Percentiles rank a stretch among this genome's conserved stretches.
These are phyloP conservation scores for Ceratocystis eucalypticola DNA, from an alignment of 2,329 filamentous ascomycete genomes.

Conservation along the genomic window DNA sequence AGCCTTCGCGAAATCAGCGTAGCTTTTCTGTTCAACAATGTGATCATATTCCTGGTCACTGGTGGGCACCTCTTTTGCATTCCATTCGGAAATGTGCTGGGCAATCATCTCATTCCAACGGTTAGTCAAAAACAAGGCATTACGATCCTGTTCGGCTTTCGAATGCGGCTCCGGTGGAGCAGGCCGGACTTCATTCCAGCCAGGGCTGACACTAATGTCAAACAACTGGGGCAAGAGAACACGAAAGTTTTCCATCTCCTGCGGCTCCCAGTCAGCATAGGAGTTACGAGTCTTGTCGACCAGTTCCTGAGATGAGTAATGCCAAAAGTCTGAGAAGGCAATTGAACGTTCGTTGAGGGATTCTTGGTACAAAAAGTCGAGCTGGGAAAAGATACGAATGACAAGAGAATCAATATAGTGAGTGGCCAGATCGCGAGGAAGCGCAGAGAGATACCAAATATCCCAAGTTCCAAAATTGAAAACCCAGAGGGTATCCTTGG, in stretches of 20 bases:
- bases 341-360: constrained; percentile 31
- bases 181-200: constrained; percentile 35
- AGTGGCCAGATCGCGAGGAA: constrained; percentile 31
- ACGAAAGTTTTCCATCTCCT: constrained; percentile 32
- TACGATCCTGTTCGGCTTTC: constrained; percentile 39
- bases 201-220: constrained; percentile 41
- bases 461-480: constrained; percentile 44
- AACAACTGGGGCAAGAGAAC: constrained; percentile 39
- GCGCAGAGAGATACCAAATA: constrained; percentile 37
- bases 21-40: constrained; percentile 4
- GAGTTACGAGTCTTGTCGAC: constrained; percentile 24
- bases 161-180: constrained; percentile 33
- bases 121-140: constrained; percentile 37
- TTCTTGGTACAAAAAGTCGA: constrained; percentile 35
- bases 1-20: neutral
- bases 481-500: constrained; percentile 39
- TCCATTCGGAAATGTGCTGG: constrained; percentile 33
- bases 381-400: constrained; percentile 31
- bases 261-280: constrained; percentile 22
- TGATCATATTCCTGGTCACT: constrained; percentile 17
- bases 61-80: constrained; percentile 24
- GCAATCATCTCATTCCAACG: constrained; percentile 37
- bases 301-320: constrained; percentile 24
- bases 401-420: constrained; percentile 28
- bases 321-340: constrained; percentile 35